These are phyloP conservation scores for Saccharomycopsis sp. DNA, from an alignment of 805 yeast genomes.

Conservation along the genomic window DNA sequence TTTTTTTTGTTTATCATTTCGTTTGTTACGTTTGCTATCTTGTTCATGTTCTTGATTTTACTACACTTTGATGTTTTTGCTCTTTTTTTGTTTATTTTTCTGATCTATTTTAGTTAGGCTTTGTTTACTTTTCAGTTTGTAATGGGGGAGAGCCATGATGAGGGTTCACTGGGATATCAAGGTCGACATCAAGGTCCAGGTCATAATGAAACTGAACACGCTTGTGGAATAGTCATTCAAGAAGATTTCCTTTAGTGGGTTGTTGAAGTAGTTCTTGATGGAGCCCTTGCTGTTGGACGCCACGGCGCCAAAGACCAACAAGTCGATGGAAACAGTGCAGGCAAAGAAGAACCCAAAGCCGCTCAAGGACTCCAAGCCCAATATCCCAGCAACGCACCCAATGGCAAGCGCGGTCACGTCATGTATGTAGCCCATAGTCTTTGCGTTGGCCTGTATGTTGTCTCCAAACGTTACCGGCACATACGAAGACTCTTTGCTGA, in stretches of 20 bases:
- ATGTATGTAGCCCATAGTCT: slow-evolving; percentile 13
- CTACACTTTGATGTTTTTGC: background rate
- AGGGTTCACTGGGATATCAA: no score
- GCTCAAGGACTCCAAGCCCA: slow-evolving; percentile 11
- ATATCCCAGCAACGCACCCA: slow-evolving; percentile 16
- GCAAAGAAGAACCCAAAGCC: slow-evolving; percentile 18
- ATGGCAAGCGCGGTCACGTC: slow-evolving; percentile 12
- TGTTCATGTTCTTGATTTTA: slow-evolving; percentile 1
- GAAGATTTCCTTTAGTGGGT: slow-evolving; percentile 18
- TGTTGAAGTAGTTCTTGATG: slow-evolving; percentile 13
- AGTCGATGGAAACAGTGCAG: slow-evolving; percentile 9
- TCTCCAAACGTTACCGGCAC: slow-evolving; percentile 17
- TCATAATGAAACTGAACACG: slow-evolving; percentile 19
- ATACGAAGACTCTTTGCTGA: background rate
- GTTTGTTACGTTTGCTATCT: background rate
- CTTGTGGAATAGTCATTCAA: slow-evolving; percentile 16
- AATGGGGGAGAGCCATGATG: no score
- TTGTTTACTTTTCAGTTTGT: no score
- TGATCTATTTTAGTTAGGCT: background rate
- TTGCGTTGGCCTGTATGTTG: slow-evolving; percentile 11
- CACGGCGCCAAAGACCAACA: slow-evolving; percentile 3
- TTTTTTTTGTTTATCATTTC: slow-evolving; percentile 2
- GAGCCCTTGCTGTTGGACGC: slow-evolving; percentile 1
- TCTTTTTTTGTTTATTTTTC: background rate
- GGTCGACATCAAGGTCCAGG: slow-evolving; percentile 18